A percentile compares a stretch with the other conserved stretches of the same genome.
phyloP scores from a whole-genome alignment of 2,329 filamentous ascomycete species.

The Claviceps fusiformis region DNA sequence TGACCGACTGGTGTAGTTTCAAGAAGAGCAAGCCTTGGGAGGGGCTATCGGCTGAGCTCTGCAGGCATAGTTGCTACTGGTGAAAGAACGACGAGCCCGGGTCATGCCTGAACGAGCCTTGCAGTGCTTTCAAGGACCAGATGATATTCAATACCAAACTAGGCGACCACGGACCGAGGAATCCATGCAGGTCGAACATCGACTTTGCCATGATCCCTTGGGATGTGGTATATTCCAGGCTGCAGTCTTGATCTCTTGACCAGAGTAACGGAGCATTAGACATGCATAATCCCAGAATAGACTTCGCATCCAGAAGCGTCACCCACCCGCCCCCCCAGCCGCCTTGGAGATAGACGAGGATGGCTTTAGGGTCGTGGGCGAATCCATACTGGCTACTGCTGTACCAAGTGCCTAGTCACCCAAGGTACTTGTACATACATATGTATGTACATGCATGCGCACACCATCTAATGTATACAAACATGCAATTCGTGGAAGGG shows the following conservation, averaged over 20 bases:
- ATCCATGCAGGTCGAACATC: not conserved
- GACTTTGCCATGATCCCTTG: not conserved
- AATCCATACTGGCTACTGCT: too few species aligned
- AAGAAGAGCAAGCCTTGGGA: not conserved
- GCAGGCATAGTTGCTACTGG: not conserved
- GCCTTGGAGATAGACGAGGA: too few species aligned
- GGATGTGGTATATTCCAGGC: not conserved
- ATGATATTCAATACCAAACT: too few species aligned
- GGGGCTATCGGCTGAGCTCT: not conserved
- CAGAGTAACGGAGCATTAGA: not conserved
- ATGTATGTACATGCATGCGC: too few species aligned
- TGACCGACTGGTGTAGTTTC: not conserved
- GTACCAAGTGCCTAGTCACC: too few species aligned
- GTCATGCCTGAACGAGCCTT: not conserved
- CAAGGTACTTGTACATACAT: too few species aligned
- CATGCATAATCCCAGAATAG: not conserved
- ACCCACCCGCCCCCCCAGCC: too few species aligned
- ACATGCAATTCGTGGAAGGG: not conserved
- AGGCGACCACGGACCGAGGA: not conserved
- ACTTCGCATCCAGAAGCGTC: not conserved
- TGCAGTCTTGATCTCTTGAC: not conserved
- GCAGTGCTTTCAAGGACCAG: not conserved
- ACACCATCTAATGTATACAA: too few species aligned
- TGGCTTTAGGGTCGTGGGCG: too few species aligned
- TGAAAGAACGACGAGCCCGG: not conserved